phyloP scores from a whole-genome alignment of 108 stramenopile species.

The Schizochytrium sp. region DNA sequence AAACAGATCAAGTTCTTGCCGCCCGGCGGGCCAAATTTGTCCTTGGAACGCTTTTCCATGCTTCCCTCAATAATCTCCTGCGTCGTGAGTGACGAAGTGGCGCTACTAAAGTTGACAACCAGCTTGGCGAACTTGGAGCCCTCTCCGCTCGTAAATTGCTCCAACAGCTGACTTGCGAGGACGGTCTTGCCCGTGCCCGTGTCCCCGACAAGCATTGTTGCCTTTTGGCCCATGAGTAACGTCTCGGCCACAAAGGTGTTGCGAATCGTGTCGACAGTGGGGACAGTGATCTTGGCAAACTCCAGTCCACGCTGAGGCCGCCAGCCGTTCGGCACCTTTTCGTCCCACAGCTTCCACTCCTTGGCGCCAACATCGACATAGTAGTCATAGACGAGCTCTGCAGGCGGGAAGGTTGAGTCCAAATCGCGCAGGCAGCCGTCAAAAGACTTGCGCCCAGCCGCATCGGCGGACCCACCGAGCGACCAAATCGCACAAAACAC shows the following conservation, averaged over 20 bases:
- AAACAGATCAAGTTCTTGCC: slow-evolving; percentile 50
- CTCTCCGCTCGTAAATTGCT: slow-evolving; percentile 28
- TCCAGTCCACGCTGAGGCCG: slow-evolving; percentile 37
- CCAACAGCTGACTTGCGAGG: slow-evolving; percentile 36
- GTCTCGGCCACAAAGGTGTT: slow-evolving; percentile 36
- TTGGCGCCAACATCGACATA: slow-evolving; percentile 41
- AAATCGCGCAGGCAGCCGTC: slow-evolving; percentile 50
- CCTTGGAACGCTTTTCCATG: slow-evolving; percentile 60
- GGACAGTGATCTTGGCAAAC: slow-evolving; percentile 51
- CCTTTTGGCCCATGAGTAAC: slow-evolving; percentile 14
- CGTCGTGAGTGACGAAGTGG: slow-evolving; percentile 36
- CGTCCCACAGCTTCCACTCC: slow-evolving; percentile 54
- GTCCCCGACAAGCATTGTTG: slow-evolving; percentile 40
- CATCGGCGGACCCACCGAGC: slow-evolving; percentile 50
- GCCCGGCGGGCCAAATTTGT: slow-evolving; percentile 55
- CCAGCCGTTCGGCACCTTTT: slow-evolving; percentile 37
- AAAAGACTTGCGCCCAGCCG: slow-evolving; percentile 29
- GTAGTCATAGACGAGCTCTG: slow-evolving; percentile 54
- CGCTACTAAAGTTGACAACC: slow-evolving; percentile 49
- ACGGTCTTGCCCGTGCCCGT: slow-evolving; percentile 59
- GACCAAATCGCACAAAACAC: slow-evolving; percentile 53
- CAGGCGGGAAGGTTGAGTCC: slow-evolving; percentile 54
- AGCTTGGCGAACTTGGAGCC: slow-evolving; percentile 32
- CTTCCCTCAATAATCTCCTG: slow-evolving; percentile 55
- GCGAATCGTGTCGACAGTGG: slow-evolving; percentile 50